These are phyloP conservation scores for Protomyces gravidus DNA, from an alignment of 1,139 yeast species.

Conservation along the genomic window DNA sequence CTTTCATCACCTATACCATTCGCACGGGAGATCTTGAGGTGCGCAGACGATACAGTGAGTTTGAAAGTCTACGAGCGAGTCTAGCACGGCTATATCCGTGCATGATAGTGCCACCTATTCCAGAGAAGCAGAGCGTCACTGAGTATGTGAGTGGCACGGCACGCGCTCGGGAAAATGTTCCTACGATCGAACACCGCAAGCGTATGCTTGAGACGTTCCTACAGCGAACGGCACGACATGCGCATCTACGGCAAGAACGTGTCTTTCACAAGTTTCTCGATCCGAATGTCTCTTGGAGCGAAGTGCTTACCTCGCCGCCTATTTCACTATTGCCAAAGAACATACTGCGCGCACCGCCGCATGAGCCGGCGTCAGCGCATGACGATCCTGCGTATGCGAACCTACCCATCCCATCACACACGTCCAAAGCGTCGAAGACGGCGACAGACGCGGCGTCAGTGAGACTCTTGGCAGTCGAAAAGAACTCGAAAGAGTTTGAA, in stretches of 20 bases:
- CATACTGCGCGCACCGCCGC: conserved; percentile 53
- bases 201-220: conserved; percentile 72
- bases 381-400: conserved; percentile 57
- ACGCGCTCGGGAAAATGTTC: conserved; percentile 53
- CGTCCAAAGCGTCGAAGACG: conserved; percentile 39
- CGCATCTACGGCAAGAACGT: conserved; percentile 54
- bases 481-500: conserved; percentile 51
- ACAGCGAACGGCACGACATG: conserved; percentile 64
- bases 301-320: conserved; percentile 55
- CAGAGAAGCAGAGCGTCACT: conserved; percentile 71
- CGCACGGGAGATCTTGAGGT: conserved; percentile 51
- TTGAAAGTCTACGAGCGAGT: conserved; percentile 71
- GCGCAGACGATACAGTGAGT: conserved; percentile 83
- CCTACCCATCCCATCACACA: conserved; percentile 59
- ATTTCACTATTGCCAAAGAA: conserved; percentile 53
- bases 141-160: conserved; percentile 45
- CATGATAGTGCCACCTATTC: conserved; percentile 83
- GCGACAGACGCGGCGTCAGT: conserved; percentile 21
- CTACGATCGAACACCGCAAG: conserved; percentile 60
- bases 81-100: conserved; percentile 75
- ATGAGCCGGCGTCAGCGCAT: conserved; percentile 46
- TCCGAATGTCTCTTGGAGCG: conserved; percentile 75
- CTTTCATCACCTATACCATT: conserved; percentile 77
- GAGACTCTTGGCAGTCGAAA: conserved; percentile 16
- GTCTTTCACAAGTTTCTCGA: conserved; percentile 75